phyloP scores from a whole-genome alignment of 73 alveolate species.

The Stentor coeruleus region DNA sequence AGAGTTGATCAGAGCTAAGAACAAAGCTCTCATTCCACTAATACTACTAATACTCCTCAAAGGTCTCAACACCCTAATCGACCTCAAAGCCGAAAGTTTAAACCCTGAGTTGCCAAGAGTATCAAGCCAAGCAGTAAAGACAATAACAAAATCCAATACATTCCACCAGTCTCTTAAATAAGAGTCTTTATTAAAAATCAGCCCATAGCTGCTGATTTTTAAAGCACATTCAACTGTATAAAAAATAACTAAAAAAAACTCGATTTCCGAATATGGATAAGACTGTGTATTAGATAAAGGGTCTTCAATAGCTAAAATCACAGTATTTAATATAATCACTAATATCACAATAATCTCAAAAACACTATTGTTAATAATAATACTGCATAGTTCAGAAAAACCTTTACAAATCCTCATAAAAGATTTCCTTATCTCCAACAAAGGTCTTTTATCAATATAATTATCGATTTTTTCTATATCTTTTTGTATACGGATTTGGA shows the following conservation, averaged over 20 bases:
- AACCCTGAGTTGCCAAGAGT: conserved; percentile 27
- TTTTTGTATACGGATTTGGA: neutral
- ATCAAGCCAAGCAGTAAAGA: conserved; percentile 66
- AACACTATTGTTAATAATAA: conserved; percentile 28
- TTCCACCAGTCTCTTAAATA: conserved; percentile 90
- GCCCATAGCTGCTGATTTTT: conserved; percentile 64
- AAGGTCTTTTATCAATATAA: neutral
- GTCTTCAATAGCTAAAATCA: conserved; percentile 24
- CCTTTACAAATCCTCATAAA: neutral
- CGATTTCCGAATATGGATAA: neutral
- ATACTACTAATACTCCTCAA: conserved; percentile 79
- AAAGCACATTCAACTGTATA: conserved; percentile 62
- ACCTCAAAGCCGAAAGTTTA: conserved; percentile 67
- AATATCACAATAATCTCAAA: conserved; percentile 53
- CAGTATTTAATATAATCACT: conserved; percentile 24
- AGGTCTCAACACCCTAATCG: conserved; percentile 87
- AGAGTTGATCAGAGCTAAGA: conserved; percentile 74
- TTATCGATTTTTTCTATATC: neutral
- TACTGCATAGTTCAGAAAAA: neutral
- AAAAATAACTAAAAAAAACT: conserved; percentile 49
- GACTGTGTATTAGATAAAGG: conserved; percentile 28
- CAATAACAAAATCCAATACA: conserved; percentile 78
- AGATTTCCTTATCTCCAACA: conserved; percentile 11
- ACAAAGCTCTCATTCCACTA: conserved; percentile 72
- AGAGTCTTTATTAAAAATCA: conserved; percentile 68